Base-by-base conservation (phyloP, 495 filamentous ascomycete species). In the Neurospora sp. region DNA sequence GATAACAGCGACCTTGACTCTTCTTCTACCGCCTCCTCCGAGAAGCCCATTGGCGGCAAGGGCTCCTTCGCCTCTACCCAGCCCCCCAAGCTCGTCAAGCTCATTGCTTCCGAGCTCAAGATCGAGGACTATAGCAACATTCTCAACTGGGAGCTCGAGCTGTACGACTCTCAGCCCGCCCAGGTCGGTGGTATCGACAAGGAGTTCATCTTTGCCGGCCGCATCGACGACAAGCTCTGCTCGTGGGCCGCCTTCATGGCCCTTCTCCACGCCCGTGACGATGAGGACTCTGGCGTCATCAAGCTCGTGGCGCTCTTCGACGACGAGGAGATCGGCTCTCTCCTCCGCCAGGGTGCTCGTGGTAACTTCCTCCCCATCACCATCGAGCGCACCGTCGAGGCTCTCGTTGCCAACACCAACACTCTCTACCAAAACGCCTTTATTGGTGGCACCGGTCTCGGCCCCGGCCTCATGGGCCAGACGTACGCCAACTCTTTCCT, bases 191-290 rank as follows among this genome's bases (percentile, higher is more conserved):
- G 96, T 14, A 78, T 99, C 48, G 93, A 96, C 76, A 94, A 93
- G 79, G 96, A 98, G 76, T 89, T 99, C 83, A 95, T 99, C 80
- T 98, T 95, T 75, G 96, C 92, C 66, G 93, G 94, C 72, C 91
- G 96, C 66, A 94, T 99, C 77, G 96, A 99, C 81, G 96, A 99
- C 81, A 98, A 97, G 83, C 90, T 99, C 71, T 98, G 96, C 86
- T 94, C 92, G 70, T 99, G 91, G 87, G 89, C 94, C 16, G 96
- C 96, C 18, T 90, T 97, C 72, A 90, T 96, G 83, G 96, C 90
- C 5, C 89, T 99, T 0, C 84, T 98, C 20, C 88, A 89, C 75
- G 90, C 90, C 44, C 86, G 90, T 54, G 74, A 82, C 69, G 80
- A 83, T 72, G 82, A 83, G 39, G 79, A 84, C 27, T 83, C 84